Evolutionary conservation across 306 rosid genomes (phyloP).

Genomic region (Dryas alaskensis): DNA sequence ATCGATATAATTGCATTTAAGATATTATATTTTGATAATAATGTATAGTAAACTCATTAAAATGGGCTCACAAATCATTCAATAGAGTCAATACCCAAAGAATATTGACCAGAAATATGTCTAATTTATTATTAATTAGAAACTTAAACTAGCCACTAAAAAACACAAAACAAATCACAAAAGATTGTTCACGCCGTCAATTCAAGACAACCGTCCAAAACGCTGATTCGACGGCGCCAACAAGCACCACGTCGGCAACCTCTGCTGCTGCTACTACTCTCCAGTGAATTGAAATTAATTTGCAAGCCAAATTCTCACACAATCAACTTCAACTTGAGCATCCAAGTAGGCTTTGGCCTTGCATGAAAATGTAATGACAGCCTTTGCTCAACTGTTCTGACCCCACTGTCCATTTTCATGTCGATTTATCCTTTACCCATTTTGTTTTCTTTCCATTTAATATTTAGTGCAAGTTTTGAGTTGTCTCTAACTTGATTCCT

Average conservation of each 20-base stretch:
- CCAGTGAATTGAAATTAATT: not conserved
- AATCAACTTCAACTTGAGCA: constrained; percentile 23
- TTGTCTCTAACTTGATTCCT: no score
- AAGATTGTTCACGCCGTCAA: not conserved
- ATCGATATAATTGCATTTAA: no score
- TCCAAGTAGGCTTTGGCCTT: not conserved
- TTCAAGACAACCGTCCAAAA: not conserved
- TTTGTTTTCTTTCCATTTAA: not conserved
- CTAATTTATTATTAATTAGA: no score
- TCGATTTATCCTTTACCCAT: not conserved
- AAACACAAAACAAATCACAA: no score
- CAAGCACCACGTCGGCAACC: constrained; percentile 26
- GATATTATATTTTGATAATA: no score
- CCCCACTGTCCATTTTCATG: constrained; percentile 24
- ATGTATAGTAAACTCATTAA: no score
- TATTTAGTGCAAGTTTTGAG: no score
- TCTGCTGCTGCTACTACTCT: not conserved
- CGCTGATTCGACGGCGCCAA: constrained; percentile 15
- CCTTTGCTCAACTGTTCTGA: constrained; percentile 45
- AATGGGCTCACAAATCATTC: no score
- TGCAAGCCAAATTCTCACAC: constrained; percentile 7
- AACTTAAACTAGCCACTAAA: no score
- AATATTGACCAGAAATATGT: no score
- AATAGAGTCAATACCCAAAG: no score
- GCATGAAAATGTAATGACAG: constrained; percentile 52